Base-by-base conservation (phyloP, 2,329 filamentous ascomycete species). In the Fusarium annulatum region DNA sequence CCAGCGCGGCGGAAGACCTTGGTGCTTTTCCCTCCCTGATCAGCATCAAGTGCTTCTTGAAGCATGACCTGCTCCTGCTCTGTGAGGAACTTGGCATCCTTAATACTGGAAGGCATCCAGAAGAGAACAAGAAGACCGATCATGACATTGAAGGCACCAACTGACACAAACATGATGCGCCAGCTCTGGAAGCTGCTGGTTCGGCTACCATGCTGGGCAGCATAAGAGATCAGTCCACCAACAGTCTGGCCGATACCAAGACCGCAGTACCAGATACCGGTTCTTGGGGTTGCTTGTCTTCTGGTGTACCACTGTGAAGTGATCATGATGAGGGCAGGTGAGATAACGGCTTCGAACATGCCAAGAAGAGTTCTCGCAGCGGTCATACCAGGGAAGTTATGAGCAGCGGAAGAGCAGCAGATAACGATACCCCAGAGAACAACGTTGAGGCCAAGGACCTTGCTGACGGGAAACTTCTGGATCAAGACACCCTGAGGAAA, bases 261-360 rank as follows among this genome's bases (percentile, higher is more conserved):
- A 46, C 62, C 62, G 7, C 62, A 65, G 21, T 65, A 65, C 62
- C 62, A 65, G 21, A 65, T 65, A 23, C 62, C 62, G 3, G 62
- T 65, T 21, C 62, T 64, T 9, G 62, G 62, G 2, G 62, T 65
- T 0, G 62, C 59, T 14, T 65, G 62, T 34, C 41, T 65, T 38
- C 62, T 41, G 8, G 59, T 65, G 9, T 65, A 65, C 62, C 62
- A 65, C 16, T 65, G 62, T 2, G 62, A 65, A 3, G 62, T 65
- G 8, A 65, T 65, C 62, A 65, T 64, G 15, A 65, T 62, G 1
- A 65, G 18, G 7, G 62, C 39, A 0, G 62, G 62, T 11, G 62
- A 65, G 8, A 65, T 65, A 0, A 65, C 62, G 1, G 62, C 62
- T 16, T 65, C 62, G 1, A 65, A 65, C 59, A 65, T 65, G n/a